These are phyloP conservation scores for Microthlaspi erraticum DNA, from an alignment of 345 rosid species.

Conservation along the genomic window DNA sequence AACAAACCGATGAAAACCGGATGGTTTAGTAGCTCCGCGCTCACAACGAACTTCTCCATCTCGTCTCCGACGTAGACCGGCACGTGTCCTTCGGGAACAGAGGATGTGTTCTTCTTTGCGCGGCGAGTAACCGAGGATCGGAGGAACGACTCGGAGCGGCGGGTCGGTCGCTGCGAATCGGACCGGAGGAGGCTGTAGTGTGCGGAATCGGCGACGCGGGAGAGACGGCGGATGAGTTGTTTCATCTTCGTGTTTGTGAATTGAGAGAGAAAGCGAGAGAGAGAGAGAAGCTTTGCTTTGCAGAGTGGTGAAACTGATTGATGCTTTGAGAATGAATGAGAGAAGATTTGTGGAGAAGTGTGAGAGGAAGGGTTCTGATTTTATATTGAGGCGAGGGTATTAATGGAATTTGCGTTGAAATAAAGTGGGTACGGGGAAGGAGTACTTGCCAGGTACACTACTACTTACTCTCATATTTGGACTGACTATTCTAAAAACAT, in stretches of 20 bases:
- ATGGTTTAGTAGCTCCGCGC: constrained; percentile 86
- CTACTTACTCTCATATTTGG: constrained; percentile 19
- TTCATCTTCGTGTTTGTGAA: constrained; percentile 55
- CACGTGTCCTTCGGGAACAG: constrained; percentile 82
- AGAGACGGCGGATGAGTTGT: constrained; percentile 84
- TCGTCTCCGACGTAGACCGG: constrained; percentile 95
- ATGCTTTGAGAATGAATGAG: constrained; percentile 23
- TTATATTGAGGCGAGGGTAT: constrained; percentile 35
- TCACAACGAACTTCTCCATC: constrained; percentile 87
- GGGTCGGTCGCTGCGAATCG: constrained; percentile 41
- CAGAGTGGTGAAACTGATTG: constrained; percentile 14
- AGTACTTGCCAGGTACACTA: constrained; percentile 70
- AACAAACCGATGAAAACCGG: constrained; percentile 77
- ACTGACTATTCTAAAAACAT: neutral
- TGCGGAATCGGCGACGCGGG: constrained; percentile 86
- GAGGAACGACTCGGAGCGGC: constrained; percentile 37
- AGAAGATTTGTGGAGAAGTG: constrained; percentile 21
- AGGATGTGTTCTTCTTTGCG: constrained; percentile 10
- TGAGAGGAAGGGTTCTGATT: neutral
- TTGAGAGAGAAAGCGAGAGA: constrained; percentile 19
- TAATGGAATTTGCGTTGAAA: constrained; percentile 16
- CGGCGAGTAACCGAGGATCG: constrained; percentile 45
- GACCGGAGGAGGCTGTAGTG: constrained; percentile 78
- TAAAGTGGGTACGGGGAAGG: constrained; percentile 47
- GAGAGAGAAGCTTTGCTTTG: neutral